Evolutionary conservation across 2,329 filamentous ascomycete species (phyloP).

Genomic region (Pseudomassariella vexata): DNA sequence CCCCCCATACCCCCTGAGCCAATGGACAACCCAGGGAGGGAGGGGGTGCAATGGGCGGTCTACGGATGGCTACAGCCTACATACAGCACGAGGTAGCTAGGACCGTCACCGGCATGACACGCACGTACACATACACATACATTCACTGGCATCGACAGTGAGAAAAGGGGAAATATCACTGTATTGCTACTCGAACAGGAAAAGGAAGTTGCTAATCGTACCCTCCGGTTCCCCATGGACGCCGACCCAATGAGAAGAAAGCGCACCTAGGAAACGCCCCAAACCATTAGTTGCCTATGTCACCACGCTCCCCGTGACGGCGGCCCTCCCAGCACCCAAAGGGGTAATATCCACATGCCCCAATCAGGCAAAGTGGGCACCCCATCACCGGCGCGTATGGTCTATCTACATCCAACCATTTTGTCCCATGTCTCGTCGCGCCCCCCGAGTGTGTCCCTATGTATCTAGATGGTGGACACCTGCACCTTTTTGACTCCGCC

Average conservation of each 20-base stretch:
- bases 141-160: no score
- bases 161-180: no score
- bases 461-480: no score
- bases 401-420: conserved; percentile 21
- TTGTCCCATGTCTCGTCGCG: conserved; percentile 15
- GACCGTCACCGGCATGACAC: background rate
- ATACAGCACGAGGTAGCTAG: conserved; percentile 8
- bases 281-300: no score
- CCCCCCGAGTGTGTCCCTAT: conserved; percentile 26
- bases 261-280: no score
- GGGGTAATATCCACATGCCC: conserved; percentile 28
- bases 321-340: no score
- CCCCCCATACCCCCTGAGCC: no score
- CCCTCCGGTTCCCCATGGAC: background rate
- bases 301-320: conserved; percentile 11
- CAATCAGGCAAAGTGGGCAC: conserved; percentile 28
- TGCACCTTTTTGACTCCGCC: background rate
- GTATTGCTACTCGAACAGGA: conserved; percentile 2
- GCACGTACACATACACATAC: no score
- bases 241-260: conserved; percentile 1
- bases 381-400: conserved; percentile 13
- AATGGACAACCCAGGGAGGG: no score
- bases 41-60: no score
- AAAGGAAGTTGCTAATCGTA: no score
- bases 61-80: conserved; percentile 12